A percentile compares a stretch with the other conserved stretches of the same genome.
These are phyloP conservation scores for Tetradesmus obliquus DNA, from an alignment of 139 green algal genomes.

Conservation along the genomic window DNA sequence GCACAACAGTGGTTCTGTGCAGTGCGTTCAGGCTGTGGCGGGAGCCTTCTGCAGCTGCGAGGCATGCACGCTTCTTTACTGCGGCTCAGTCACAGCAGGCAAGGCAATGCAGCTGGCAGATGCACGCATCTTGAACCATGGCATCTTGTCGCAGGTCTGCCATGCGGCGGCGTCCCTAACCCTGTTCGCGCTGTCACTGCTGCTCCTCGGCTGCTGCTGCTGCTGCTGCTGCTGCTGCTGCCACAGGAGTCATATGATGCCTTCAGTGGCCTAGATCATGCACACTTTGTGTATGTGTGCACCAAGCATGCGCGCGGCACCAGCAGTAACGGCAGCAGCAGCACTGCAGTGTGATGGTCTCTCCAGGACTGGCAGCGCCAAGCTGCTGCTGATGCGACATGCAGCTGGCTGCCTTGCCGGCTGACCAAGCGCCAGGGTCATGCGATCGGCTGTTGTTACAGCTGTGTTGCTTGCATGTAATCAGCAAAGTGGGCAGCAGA, in stretches of 20 bases:
- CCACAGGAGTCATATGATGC: background rate
- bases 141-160: too few species aligned
- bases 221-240: background rate
- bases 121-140: background rate
- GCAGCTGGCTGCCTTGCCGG: too few species aligned
- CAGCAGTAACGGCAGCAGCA: constrained; percentile 21
- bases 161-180: too few species aligned
- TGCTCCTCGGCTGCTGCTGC: background rate
- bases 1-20: too few species aligned
- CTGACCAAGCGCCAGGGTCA: background rate
- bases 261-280: background rate
- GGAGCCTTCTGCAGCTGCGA: too few species aligned
- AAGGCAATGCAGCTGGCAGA: background rate
- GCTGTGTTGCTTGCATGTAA: too few species aligned
- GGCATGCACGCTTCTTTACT: background rate
- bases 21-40: too few species aligned
- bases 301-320: background rate
- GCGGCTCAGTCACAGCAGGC: background rate
- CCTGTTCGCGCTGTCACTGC: too few species aligned
- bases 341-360: background rate
- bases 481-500: too few species aligned
- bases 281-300: constrained; percentile 39
- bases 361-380: background rate
- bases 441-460: too few species aligned
- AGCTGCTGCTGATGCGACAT: too few species aligned